Evolutionary conservation across 2,329 filamentous ascomycete genomes (phyloP), one percentile per base, ranked within the genome.

Genomic region (Botrytis cinerea): DNA sequence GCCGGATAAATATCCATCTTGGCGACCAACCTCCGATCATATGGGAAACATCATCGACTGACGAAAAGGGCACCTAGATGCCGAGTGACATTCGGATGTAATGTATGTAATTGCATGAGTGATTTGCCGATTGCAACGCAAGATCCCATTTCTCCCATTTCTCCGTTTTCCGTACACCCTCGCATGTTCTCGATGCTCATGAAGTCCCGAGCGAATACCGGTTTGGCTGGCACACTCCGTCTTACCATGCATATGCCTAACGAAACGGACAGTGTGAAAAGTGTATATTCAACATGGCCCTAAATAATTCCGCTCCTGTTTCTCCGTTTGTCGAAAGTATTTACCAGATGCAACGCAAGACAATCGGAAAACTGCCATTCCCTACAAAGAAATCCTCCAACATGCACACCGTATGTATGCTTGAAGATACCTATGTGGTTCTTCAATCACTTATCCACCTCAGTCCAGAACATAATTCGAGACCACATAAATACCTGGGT

Each of bases 51-150:
- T 46, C 54, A 70, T 70, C 40, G 16, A 70, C 57, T 28, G n/a
- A 45, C 54, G 54, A 62, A 62, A 70, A 35, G 51, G 68, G 54
- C 25, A 60, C 62, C 35, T 8, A 46, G 54, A 38, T 70, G 54
- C 54, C 68, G 68, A 70, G 68, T 62, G 32, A 46, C 68, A 62
- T 62, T 70, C 68, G 54, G 68, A 60, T 70, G 38, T 70, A 45
- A 70, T 70, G 54, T 70, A 70, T 70, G 54, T 70, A 62, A 70
- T 61, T 62, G 68, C 68, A 70, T 57, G 25, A 69, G 35, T 57
- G 66, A 69, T 69, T 57, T 57, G 35, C 66, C 48, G 48, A 59
- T 25, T 69, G 66, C 51, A 69, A 69, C 66, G 38, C 35, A 43
- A 69, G 66, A 69, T 59, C n/a, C 66, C 38, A 10, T n/a, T 43